Evolutionary conservation across 352 stramenopile genomes (phyloP).

Genomic region (Globisporangium irregulare): DNA sequence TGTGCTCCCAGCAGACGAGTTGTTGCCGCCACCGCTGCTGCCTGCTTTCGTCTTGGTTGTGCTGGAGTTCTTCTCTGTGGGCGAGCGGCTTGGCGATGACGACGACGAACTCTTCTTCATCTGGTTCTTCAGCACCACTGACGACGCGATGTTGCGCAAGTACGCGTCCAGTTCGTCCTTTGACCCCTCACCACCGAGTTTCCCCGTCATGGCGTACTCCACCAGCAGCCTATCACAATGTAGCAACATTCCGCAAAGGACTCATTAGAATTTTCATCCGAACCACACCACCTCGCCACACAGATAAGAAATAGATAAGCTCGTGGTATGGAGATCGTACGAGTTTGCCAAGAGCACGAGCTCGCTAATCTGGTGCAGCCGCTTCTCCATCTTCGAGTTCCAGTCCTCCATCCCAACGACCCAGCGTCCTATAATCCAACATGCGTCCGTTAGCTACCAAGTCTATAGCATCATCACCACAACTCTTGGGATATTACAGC

Average conservation of each 20-base stretch:
- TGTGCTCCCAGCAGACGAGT: not conserved
- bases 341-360: conserved; percentile 78
- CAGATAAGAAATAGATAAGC: not conserved
- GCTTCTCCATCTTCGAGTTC: conserved; percentile 88
- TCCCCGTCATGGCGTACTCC: conserved; percentile 68
- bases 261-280: not conserved
- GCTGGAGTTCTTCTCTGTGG: not conserved
- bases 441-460: not conserved
- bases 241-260: not conserved
- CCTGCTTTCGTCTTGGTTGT: not conserved
- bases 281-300: not conserved
- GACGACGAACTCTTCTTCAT: conserved; percentile 6
- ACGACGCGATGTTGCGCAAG: conserved; percentile 56
- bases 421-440: conserved; percentile 35
- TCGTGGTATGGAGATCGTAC: conserved; percentile 9
- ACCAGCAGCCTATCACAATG: conserved; percentile 39
- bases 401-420: conserved; percentile 80
- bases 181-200: conserved; percentile 46
- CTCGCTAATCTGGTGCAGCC: conserved; percentile 73
- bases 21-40: not conserved
- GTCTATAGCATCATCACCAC: not conserved
- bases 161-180: conserved; percentile 66
- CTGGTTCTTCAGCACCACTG: conserved; percentile 61
- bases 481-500: not conserved
- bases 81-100: conserved; percentile 18